These are phyloP conservation scores for Ogataea ganodermae DNA, from an alignment of 805 yeast genomes.

Conservation along the genomic window DNA sequence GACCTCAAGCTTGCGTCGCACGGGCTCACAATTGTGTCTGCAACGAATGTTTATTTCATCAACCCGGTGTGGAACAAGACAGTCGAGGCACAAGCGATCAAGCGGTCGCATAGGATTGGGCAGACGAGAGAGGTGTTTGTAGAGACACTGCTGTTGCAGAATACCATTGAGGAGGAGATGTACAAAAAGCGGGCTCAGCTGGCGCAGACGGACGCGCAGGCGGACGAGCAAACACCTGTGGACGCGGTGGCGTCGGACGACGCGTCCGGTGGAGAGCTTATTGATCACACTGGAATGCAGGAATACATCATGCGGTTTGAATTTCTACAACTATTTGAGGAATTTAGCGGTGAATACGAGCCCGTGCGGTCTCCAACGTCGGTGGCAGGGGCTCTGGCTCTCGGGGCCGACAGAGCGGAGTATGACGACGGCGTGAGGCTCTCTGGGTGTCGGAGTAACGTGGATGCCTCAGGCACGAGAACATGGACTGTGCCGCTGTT, in stretches of 20 bases:
- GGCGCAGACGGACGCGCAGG: constrained; percentile 18
- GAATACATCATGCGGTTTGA: constrained; percentile 52
- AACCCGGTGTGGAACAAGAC: constrained; percentile 73
- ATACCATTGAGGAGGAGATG: constrained; percentile 70
- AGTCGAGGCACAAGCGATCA: constrained; percentile 74
- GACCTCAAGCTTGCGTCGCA: constrained; percentile 68
- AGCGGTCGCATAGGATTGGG: constrained; percentile 77
- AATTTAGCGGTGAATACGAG: constrained; percentile 39
- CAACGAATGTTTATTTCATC: constrained; percentile 69
- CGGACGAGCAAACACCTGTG: constrained; percentile 22
- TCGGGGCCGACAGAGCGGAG: constrained; percentile 11
- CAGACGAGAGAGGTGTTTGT: constrained; percentile 63
- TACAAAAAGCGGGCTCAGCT: constrained; percentile 40
- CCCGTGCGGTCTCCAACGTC: constrained; percentile 36
- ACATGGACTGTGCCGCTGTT: constrained; percentile 43
- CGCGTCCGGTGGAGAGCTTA: constrained; percentile 44
- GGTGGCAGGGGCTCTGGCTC: constrained; percentile 3
- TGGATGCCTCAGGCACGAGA: constrained; percentile 11
- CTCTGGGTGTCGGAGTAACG: constrained; percentile 17
- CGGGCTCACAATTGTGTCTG: constrained; percentile 67
- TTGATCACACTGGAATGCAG: constrained; percentile 62
- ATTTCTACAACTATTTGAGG: constrained; percentile 42
- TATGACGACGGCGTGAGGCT: constrained; percentile 25
- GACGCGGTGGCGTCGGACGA: too few relatives aligned
- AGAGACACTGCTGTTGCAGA: constrained; percentile 64